phyloP scores from a whole-genome alignment of 805 yeast genomes.

The Suhomyces faveliae region DNA sequence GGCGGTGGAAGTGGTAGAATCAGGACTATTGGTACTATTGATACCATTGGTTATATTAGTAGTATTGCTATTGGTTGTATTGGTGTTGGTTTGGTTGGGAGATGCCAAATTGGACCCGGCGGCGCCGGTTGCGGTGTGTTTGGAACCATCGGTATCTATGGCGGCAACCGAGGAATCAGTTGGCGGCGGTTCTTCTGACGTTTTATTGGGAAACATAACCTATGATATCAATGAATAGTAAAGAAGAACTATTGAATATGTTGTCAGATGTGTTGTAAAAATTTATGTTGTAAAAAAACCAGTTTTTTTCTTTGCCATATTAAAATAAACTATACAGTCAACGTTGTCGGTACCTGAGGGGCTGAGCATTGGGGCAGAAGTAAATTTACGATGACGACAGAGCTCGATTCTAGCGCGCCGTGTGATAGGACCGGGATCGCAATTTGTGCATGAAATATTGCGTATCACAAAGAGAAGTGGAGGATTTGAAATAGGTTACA shows the following conservation, averaged over 20 bases:
- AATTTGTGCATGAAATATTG: background rate
- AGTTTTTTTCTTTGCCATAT: background rate
- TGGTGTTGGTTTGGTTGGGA: background rate
- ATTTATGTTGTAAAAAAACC: background rate
- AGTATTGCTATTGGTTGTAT: background rate
- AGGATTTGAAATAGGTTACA: background rate
- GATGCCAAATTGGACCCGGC: background rate
- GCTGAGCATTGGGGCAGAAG: slow-evolving; percentile 3
- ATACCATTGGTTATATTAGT: background rate
- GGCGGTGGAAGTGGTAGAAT: background rate
- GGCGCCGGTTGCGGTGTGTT: background rate
- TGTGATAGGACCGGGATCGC: background rate
- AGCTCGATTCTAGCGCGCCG: slow-evolving; percentile 1
- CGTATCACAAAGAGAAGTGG: background rate
- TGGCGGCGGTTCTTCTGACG: slow-evolving; percentile 6
- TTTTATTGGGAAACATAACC: slow-evolving; percentile 1
- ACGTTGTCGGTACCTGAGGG: slow-evolving; percentile 6
- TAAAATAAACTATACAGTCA: background rate
- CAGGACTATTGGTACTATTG: too few relatives aligned
- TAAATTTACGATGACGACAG: slow-evolving; percentile 6
- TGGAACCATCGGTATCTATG: background rate
- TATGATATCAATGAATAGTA: too few relatives aligned
- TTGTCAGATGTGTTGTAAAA: background rate
- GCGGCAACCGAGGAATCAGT: background rate
- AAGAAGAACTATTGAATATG: too few relatives aligned